A percentile compares a stretch with the other conserved stretches of the same genome.
These are phyloP conservation scores for Crithidia thermophila DNA, from an alignment of 208 protist genomes.

Conservation along the genomic window DNA sequence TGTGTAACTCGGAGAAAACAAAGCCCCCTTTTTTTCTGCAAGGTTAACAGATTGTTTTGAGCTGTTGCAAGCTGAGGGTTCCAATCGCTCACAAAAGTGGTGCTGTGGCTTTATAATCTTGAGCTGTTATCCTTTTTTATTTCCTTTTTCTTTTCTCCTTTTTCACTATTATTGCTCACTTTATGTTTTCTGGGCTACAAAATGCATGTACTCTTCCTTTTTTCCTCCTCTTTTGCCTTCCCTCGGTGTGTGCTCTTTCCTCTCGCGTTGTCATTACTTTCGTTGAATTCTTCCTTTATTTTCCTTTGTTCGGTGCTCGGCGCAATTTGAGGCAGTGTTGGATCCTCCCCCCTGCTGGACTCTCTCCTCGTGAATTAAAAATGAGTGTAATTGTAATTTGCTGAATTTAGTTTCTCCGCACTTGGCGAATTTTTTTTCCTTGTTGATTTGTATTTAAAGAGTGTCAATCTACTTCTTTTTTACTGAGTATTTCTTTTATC, in stretches of 20 bases:
- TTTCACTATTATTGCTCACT: not conserved
- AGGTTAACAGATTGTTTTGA: no score
- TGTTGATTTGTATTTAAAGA: conserved; percentile 14
- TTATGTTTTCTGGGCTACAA: conserved; percentile 7
- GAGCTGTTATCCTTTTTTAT: not conserved
- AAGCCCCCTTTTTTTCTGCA: no score
- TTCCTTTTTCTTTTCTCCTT: not conserved
- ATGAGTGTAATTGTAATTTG: no score
- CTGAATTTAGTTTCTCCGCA: conserved; percentile 13
- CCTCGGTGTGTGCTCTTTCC: not conserved
- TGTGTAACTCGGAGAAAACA: no score
- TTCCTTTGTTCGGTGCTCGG: not conserved
- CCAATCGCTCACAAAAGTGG: no score
- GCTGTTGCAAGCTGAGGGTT: no score
- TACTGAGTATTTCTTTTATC: conserved; percentile 9
- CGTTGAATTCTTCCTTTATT: conserved; percentile 12
- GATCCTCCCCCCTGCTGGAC: not conserved
- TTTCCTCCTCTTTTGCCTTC: no score
- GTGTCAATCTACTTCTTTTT: conserved; percentile 18
- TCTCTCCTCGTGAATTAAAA: not conserved
- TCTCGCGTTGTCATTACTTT: conserved; percentile 1
- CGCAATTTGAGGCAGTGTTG: not conserved
- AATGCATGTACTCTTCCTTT: no score
- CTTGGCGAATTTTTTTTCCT: conserved; percentile 15
- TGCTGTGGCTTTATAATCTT: not conserved